Percentiles rank a stretch among this genome's conserved stretches.
These are phyloP conservation scores for Lepidium campestre DNA, from an alignment of 441 rosid species.

Conservation along the genomic window DNA sequence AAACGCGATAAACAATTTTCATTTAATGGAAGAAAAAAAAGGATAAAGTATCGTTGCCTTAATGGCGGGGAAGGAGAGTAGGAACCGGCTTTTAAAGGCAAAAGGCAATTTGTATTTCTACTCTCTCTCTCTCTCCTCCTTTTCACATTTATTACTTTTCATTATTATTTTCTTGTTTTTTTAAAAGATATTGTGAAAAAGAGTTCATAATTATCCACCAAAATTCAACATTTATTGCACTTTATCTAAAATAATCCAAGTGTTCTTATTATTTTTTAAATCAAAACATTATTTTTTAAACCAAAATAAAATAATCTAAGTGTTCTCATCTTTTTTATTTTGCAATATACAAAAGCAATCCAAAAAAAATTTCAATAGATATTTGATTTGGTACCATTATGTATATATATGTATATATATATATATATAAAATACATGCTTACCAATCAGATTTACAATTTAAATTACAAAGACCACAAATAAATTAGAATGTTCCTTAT, in stretches of 20 bases:
- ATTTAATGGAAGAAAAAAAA: too few relatives aligned
- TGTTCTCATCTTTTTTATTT: too few relatives aligned
- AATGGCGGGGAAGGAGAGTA: conserved; percentile 10
- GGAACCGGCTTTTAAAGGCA: conserved; percentile 27
- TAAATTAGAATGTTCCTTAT: too few relatives aligned
- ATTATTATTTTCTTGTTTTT: background rate
- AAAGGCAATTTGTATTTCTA: conserved; percentile 11
- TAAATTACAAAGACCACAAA: too few relatives aligned
- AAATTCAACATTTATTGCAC: background rate
- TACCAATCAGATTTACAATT: too few relatives aligned
- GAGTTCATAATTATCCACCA: background rate
- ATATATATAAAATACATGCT: background rate
- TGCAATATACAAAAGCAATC: too few relatives aligned
- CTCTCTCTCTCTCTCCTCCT: background rate
- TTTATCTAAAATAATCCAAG: background rate
- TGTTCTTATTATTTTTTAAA: too few relatives aligned
- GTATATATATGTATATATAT: too few relatives aligned
- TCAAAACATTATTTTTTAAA: too few relatives aligned
- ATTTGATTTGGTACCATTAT: too few relatives aligned
- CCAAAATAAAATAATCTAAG: too few relatives aligned
- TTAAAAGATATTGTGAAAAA: background rate
- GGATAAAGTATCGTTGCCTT: background rate
- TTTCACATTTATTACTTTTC: background rate
- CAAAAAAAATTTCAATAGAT: too few relatives aligned
- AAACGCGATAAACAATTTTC: background rate